Conservation (phyloP, 2,329 filamentous ascomycete genomes). For the Myriosclerotinia curreyana region DNA sequence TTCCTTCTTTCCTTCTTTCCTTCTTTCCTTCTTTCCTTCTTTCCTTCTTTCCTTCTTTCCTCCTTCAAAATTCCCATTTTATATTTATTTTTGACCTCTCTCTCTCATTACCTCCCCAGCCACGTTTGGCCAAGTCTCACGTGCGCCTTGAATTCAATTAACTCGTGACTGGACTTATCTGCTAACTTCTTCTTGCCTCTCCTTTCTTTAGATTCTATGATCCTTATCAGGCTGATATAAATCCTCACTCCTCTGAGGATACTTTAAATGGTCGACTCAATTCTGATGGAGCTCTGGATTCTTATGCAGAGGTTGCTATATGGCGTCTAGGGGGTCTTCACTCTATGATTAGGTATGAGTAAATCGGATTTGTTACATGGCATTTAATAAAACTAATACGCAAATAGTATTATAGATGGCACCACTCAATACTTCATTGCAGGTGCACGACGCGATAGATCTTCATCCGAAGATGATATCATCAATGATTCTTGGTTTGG, state of each 20-base stretch:
- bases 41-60: no score
- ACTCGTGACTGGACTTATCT: background rate
- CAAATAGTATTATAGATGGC: constrained; percentile 20
- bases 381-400: background rate
- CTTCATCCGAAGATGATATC: constrained; percentile 17
- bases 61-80: no score
- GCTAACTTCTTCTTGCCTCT: background rate
- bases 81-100: no score
- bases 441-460: constrained; percentile 26
- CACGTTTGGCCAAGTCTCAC: background rate
- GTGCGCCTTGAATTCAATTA: background rate
- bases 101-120: no score
- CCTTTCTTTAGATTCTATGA: constrained; percentile 32
- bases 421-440: constrained; percentile 35
- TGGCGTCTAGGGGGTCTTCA: constrained; percentile 40
- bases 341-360: constrained; percentile 36
- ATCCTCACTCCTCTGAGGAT: constrained; percentile 16
- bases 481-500: constrained; percentile 33
- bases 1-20: no score
- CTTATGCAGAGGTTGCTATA: constrained; percentile 48
- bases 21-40: no score
- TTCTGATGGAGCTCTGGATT: constrained; percentile 39
- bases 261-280: constrained; percentile 34
- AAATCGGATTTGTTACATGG: background rate
- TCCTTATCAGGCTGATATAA: constrained; percentile 24